Base-by-base conservation (phyloP, 345 rosid species). In the Erucastrum elatum region DNA sequence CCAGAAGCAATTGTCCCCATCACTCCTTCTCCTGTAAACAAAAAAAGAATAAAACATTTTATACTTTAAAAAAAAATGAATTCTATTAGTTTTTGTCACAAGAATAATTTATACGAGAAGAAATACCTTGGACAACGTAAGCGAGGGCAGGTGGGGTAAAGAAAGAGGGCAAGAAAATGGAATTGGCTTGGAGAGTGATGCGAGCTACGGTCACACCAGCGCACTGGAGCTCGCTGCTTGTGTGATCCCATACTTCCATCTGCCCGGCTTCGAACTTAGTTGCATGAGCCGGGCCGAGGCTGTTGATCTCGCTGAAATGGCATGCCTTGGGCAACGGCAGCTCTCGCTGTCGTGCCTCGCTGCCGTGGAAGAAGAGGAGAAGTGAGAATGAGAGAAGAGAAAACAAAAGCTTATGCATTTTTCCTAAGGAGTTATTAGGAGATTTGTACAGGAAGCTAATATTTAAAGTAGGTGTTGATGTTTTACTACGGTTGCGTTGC, bases 191-290 rank as follows among this genome's bases (percentile, higher is more conserved):
- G 62, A 89, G 84, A 34, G 87, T 85, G 16, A 70, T 51, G 12
- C 87, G 87, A 30, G 64, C 75, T 16, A 87, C 35, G 8, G 90
- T 87, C n/a, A 89, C 86, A 17, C 92, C 92, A 1, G 87, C 82
- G 63, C 97, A 90, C 63, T 21, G 86, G 83, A 89, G 88, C 80
- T 87, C 87, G 2, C 85, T 77, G 58, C 84, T 80, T 74, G 71
- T 85, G 25, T 83, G 85, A 75, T 90, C 78, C 94, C 90, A 88
- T 15, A 85, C 60, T 84, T 92, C 91, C 12, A 85, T 84, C 26
- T 51, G 10, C 16, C 95, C 91, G 0, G 89, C 96, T 80, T 90
- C 91, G 8, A 71, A 60, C 77, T 84, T 81, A 8, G 80, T 53
- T 10, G 80, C 82, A 44, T 80, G 69, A 35, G 76, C 84, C 10